These are phyloP conservation scores for Fusarium devonianum DNA, from an alignment of 2,329 filamentous ascomycete species.

Conservation along the genomic window DNA sequence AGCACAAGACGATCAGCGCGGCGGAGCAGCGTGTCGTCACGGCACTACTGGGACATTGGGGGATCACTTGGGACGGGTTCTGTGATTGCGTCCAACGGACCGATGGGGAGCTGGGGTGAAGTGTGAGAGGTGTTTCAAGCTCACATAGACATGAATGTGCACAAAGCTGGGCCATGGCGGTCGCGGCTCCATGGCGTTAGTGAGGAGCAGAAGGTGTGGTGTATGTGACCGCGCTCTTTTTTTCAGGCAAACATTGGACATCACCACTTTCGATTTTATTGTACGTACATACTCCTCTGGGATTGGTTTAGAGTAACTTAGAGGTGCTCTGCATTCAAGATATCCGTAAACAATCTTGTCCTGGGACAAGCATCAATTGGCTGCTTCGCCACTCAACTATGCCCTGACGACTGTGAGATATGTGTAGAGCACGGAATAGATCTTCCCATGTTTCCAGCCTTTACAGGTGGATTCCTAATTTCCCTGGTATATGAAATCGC, in stretches of 20 bases:
- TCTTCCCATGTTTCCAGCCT: too few relatives aligned
- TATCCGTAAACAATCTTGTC: conserved; percentile 7
- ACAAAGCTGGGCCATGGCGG: conserved; percentile 6
- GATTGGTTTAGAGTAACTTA: conserved; percentile 24
- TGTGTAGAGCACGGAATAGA: too few relatives aligned
- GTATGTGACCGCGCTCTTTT: conserved; percentile 1
- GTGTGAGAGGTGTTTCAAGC: conserved; percentile 52
- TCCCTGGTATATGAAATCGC: neutral
- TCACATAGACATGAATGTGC: conserved; percentile 10
- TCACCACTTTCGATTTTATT: conserved; percentile 21
- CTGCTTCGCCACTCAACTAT: too few relatives aligned
- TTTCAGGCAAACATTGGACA: conserved; percentile 29
- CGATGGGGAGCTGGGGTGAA: conserved; percentile 82
- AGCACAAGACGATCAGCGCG: conserved; percentile 78
- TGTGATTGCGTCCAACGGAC: conserved; percentile 69
- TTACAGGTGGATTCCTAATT: neutral
- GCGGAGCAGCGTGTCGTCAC: conserved; percentile 73
- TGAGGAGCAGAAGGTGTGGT: conserved; percentile 23
- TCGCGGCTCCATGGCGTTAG: conserved; percentile 16
- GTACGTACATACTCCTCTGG: conserved; percentile 28
- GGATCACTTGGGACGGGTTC: conserved; percentile 80
- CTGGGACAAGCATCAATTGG: conserved; percentile 10
- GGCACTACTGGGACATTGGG: conserved; percentile 93
- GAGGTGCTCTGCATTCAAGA: conserved; percentile 14
- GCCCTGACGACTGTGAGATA: too few relatives aligned